Conservation (phyloP, 2,329 filamentous ascomycete species). For the Tolypocladium amazonense region DNA sequence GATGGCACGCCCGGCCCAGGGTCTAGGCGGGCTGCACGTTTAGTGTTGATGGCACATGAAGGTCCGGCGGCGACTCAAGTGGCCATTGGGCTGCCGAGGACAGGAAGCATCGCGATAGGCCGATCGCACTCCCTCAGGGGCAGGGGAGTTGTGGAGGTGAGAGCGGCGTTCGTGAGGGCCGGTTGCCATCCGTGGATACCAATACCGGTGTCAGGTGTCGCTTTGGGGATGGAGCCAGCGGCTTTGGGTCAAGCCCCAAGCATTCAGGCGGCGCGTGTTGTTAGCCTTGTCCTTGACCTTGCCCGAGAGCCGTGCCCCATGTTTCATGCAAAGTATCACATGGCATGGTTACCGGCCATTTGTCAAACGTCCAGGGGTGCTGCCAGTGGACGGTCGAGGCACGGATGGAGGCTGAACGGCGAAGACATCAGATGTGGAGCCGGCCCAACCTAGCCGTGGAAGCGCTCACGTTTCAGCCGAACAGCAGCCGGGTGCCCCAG, state of each 20-base stretch:
- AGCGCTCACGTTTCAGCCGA: not conserved
- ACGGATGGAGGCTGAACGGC: not conserved
- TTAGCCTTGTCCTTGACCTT: not conserved
- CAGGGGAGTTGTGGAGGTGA: not conserved
- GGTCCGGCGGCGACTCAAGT: not conserved
- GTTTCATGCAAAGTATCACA: conserved; percentile 5
- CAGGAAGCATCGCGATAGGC: conserved; percentile 2
- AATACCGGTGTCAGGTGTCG: not conserved
- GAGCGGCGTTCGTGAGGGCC: not conserved
- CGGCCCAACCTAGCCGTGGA: not conserved
- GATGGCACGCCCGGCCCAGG: not conserved
- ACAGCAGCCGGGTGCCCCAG: not conserved
- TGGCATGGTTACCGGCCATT: conserved; percentile 1
- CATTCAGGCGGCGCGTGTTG: not conserved
- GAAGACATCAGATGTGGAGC: not conserved
- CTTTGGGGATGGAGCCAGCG: not conserved
- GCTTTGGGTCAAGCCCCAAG: not conserved
- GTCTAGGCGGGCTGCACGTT: not conserved
- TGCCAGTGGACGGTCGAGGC: not conserved
- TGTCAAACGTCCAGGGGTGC: conserved; percentile 3
- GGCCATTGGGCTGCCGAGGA: not conserved
- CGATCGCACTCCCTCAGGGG: not conserved
- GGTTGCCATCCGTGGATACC: not conserved
- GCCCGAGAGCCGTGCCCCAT: not conserved
- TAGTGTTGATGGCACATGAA: not conserved